These are phyloP conservation scores for Phytophthora crassamura DNA, from an alignment of 352 stramenopile species.

Conservation along the genomic window DNA sequence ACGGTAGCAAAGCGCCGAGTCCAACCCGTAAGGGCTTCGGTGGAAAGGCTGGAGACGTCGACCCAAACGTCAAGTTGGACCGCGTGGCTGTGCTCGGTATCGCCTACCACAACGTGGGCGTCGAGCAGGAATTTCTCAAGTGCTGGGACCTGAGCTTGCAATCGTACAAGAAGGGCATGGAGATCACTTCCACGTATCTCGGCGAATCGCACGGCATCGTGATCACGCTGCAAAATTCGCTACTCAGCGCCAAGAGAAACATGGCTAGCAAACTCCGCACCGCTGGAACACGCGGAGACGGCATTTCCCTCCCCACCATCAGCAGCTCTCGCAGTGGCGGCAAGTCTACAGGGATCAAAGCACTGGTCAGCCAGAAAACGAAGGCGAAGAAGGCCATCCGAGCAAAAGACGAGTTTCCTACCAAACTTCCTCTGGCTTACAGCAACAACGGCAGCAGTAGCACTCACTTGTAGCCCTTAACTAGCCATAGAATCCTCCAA, in stretches of 20 bases:
- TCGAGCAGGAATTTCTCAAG: conserved; percentile 96
- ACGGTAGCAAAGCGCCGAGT: conserved; percentile 10
- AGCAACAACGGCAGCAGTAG: conserved; percentile 35
- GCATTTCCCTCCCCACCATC: conserved; percentile 53
- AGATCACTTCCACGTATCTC: conserved; percentile 86
- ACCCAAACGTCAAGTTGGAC: conserved; percentile 74
- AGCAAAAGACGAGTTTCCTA: conserved; percentile 32
- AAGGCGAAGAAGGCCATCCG: conserved; percentile 41
- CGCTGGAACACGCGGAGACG: conserved; percentile 57
- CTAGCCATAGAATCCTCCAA: conserved; percentile 13
- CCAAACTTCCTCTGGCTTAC: conserved; percentile 30
- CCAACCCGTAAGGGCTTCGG: conserved; percentile 24
- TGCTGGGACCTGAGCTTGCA: conserved; percentile 90
- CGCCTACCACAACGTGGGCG: conserved; percentile 95
- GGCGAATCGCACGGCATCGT: conserved; percentile 92
- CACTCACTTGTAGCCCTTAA: conserved; percentile 22
- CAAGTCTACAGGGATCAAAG: conserved; percentile 46
- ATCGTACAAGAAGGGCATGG: conserved; percentile 93
- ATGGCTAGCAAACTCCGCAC: conserved; percentile 62
- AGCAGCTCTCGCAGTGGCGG: conserved; percentile 28
- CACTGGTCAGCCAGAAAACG: conserved; percentile 44
- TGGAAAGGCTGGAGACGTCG: conserved; percentile 25
- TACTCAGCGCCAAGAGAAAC: conserved; percentile 76
- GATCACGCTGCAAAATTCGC: conserved; percentile 91
- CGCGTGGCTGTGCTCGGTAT: conserved; percentile 93